phyloP scores from a whole-genome alignment of 805 yeast genomes.

The Maudiozyma bulderi region DNA sequence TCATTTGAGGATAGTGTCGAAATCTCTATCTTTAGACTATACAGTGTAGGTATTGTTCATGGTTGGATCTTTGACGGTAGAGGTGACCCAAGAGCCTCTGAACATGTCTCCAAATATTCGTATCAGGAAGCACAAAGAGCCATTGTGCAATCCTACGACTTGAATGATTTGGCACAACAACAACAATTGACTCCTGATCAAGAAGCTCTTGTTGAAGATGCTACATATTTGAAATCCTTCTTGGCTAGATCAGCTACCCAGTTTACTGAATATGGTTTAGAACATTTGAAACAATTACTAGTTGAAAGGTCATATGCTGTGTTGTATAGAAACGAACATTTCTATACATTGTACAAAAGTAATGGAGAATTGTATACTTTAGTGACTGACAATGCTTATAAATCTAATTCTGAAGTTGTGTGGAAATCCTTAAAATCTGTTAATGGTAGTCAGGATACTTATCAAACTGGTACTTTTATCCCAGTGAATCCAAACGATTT shows the following conservation, averaged over 20 bases:
- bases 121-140: conserved; percentile 54
- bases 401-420: conserved; percentile 40
- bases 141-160: conserved; percentile 39
- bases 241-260: conserved; percentile 62
- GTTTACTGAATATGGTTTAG: conserved; percentile 59
- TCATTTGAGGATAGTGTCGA: conserved; percentile 46
- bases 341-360: conserved; percentile 54
- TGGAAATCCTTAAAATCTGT: conserved; percentile 74
- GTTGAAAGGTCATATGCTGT: conserved; percentile 50
- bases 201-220: conserved; percentile 26
- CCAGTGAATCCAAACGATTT: conserved; percentile 26
- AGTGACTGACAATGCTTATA: conserved; percentile 67
- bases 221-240: conserved; percentile 36
- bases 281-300: conserved; percentile 36
- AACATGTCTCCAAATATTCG: conserved; percentile 34
- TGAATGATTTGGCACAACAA: conserved; percentile 19
- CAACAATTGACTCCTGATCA: conserved; percentile 16
- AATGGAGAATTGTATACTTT: conserved; percentile 48
- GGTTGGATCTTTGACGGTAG: conserved; percentile 68
- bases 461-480: conserved; percentile 56
- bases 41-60: conserved; percentile 57
- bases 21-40: conserved; percentile 46
- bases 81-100: conserved; percentile 26
- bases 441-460: conserved; percentile 60
- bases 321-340: conserved; percentile 85